Conservation (phyloP, 192 early-diverging fungal species). For the Helicostylum pulchrum region DNA sequence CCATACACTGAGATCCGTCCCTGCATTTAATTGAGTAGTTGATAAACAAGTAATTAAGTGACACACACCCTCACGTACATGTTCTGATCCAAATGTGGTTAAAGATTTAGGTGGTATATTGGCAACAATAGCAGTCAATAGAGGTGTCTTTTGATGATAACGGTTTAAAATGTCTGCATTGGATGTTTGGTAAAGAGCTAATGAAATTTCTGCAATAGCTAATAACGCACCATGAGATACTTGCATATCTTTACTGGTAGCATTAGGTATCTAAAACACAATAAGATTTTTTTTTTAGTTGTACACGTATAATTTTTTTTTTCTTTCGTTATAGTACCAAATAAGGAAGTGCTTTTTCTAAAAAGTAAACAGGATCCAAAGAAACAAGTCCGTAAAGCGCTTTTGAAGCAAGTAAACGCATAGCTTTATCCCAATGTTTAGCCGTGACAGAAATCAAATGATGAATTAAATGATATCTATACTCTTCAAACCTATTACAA, state of each 20-base stretch:
- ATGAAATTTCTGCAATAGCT: slow-evolving; percentile 55
- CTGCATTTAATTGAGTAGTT: slow-evolving; percentile 34
- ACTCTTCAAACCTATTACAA: slow-evolving; percentile 74
- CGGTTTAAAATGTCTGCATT: neutral
- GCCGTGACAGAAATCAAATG: slow-evolving; percentile 67
- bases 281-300: neutral
- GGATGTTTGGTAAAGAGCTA: slow-evolving; percentile 36
- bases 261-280: slow-evolving; percentile 41
- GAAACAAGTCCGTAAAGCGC: slow-evolving; percentile 64
- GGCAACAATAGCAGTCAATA: slow-evolving; percentile 40
- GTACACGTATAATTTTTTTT: neutral
- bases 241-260: slow-evolving; percentile 43
- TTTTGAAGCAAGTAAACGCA: slow-evolving; percentile 75
- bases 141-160: neutral
- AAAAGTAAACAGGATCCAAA: slow-evolving; percentile 55
- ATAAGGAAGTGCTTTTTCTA: slow-evolving; percentile 48
- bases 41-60: slow-evolving; percentile 50
- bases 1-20: slow-evolving; percentile 40
- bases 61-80: slow-evolving; percentile 49
- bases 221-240: slow-evolving; percentile 62
- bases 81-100: slow-evolving; percentile 59
- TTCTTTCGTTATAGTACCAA: slow-evolving; percentile 37
- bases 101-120: slow-evolving; percentile 41
- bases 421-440: slow-evolving; percentile 84
- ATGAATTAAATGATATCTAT: slow-evolving; percentile 66